Percentiles rank a stretch among this genome's conserved stretches.
Conservation (phyloP, 2,329 filamentous ascomycete genomes). For the Graphilbum fragrans region DNA sequence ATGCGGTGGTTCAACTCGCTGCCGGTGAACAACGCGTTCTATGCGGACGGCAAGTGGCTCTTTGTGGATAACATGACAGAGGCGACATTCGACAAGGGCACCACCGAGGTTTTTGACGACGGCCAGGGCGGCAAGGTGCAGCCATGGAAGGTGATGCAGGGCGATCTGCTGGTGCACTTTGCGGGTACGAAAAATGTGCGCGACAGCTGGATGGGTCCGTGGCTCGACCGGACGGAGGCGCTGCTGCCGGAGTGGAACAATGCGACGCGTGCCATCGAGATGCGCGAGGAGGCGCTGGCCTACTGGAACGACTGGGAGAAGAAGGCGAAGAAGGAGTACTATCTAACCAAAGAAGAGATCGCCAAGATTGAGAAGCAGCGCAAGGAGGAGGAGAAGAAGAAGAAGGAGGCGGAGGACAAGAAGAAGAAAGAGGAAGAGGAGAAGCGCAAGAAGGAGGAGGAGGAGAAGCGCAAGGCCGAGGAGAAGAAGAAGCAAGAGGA, state of each 20-base stretch:
- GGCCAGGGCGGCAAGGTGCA: constrained; percentile 13
- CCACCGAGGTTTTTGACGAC: constrained; percentile 15
- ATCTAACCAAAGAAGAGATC: neutral
- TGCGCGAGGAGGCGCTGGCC: constrained; percentile 9
- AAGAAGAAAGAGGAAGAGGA: neutral
- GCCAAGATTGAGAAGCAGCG: neutral
- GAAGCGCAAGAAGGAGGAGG: neutral
- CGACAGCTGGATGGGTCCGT: constrained; percentile 19
- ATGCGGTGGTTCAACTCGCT: constrained; percentile 21
- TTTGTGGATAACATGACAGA: constrained; percentile 16
- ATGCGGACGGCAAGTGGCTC: constrained; percentile 15
- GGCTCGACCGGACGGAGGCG: constrained; percentile 16
- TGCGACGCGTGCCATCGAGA: constrained; percentile 8
- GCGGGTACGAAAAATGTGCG: constrained; percentile 16
- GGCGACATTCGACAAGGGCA: constrained; percentile 17
- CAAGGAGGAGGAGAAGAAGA: neutral
- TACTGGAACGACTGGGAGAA: constrained; percentile 13
- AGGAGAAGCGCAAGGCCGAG: constrained; percentile 1
- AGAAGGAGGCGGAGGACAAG: neutral
- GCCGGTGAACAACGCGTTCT: constrained; percentile 20
- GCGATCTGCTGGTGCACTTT: constrained; percentile 18
- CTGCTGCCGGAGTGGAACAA: constrained; percentile 17
- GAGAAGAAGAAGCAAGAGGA: constrained; percentile 2
- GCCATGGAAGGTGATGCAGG: constrained; percentile 19
- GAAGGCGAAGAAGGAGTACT: constrained; percentile 3